phyloP scores from a whole-genome alignment of 2,329 filamentous ascomycete species.

The Trichophyton simii region DNA sequence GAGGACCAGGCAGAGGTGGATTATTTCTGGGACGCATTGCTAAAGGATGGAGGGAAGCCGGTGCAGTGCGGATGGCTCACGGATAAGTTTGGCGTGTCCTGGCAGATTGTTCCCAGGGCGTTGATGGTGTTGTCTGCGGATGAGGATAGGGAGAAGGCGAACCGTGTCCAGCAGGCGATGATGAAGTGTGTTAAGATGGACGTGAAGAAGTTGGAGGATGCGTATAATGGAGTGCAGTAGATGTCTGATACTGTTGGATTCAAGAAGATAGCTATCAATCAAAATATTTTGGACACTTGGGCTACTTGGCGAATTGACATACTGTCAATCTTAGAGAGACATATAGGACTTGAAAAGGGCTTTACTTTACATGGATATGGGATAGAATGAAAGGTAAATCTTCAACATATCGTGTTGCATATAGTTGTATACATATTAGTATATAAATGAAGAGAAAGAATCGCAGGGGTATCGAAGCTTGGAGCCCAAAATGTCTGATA shows the following conservation, averaged over 20 bases:
- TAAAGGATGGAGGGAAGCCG: slow-evolving; percentile 28
- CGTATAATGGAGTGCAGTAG: slow-evolving; percentile 18
- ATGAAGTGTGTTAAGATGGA: slow-evolving; percentile 36
- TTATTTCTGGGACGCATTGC: slow-evolving; percentile 34
- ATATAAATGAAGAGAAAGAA: background rate
- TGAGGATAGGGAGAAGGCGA: slow-evolving; percentile 23
- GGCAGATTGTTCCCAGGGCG: slow-evolving; percentile 36
- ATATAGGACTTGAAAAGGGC: no score
- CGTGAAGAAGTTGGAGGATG: slow-evolving; percentile 28
- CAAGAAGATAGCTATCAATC: no score
- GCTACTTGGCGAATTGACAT: no score
- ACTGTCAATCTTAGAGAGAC: no score
- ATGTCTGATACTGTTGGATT: background rate
- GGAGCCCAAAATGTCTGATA: background rate
- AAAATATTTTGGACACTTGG: no score
- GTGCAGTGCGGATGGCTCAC: slow-evolving; percentile 36
- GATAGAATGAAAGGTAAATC: background rate
- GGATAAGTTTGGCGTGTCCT: slow-evolving; percentile 36
- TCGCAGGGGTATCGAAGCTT: slow-evolving; percentile 2
- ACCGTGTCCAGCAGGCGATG: slow-evolving; percentile 26
- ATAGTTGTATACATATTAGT: background rate
- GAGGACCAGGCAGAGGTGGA: slow-evolving; percentile 38
- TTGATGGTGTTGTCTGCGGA: slow-evolving; percentile 26
- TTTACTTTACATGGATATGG: no score
- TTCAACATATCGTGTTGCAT: background rate